These are phyloP conservation scores for Suillus brevipes DNA, from an alignment of 768 basidiomycete genomes.

Conservation along the genomic window DNA sequence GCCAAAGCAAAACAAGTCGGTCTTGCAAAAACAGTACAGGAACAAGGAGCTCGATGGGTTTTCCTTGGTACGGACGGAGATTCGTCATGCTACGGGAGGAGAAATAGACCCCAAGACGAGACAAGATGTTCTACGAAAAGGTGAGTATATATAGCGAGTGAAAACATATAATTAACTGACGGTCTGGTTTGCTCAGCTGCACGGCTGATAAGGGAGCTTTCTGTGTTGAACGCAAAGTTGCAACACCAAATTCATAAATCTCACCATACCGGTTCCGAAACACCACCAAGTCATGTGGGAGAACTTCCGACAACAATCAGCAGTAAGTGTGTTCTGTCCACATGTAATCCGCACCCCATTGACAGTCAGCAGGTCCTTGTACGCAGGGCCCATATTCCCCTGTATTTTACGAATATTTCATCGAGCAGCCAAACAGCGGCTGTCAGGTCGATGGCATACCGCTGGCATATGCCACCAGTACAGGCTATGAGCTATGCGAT, in stretches of 20 bases:
- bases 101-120: not conserved
- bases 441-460: not conserved
- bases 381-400: not conserved
- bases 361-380: not conserved
- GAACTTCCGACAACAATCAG: not conserved
- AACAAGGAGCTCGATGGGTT: constrained; percentile 24
- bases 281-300: not conserved
- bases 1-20: constrained; percentile 16
- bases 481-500: not conserved
- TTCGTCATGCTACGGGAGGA: not conserved
- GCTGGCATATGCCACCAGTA: not conserved
- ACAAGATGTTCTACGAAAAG: constrained; percentile 4
- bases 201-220: constrained; percentile 3
- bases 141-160: not conserved
- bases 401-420: not conserved
- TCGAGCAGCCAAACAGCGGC: not conserved
- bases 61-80: constrained; percentile 15
- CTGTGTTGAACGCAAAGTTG: not conserved
- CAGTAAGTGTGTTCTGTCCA: not conserved
- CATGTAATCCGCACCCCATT: not conserved
- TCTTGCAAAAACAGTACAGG: constrained; percentile 22
- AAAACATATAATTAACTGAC: not conserved
- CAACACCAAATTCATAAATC: not conserved
- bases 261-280: not conserved
- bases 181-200: not conserved